Conservation (phyloP, 208 protist species). For the Crithidia acanthocephali region DNA sequence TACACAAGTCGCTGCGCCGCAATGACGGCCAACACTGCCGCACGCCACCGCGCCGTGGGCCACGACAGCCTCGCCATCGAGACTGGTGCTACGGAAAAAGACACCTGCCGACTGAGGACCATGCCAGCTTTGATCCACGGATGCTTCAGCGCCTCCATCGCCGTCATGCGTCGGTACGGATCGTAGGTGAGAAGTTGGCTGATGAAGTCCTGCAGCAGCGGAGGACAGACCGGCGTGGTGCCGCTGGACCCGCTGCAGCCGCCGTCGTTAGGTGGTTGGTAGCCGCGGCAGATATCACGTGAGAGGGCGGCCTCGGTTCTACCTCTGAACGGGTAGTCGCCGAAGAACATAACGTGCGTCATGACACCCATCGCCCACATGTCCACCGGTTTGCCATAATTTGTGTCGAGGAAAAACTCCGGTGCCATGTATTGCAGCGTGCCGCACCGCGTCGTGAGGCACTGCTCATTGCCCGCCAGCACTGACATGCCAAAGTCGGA, state of each 20-base stretch:
- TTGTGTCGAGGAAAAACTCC: slow-evolving; percentile 83
- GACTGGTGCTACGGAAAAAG: slow-evolving; percentile 8
- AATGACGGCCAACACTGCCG: slow-evolving; percentile 59
- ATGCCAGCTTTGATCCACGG: slow-evolving; percentile 76
- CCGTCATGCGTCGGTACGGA: slow-evolving; percentile 76
- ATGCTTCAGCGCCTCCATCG: slow-evolving; percentile 84
- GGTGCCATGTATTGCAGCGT: slow-evolving; percentile 92
- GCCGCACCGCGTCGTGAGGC: slow-evolving; percentile 84
- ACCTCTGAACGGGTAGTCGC: slow-evolving; percentile 82
- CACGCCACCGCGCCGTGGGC: slow-evolving; percentile 44
- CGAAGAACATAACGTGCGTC: slow-evolving; percentile 82
- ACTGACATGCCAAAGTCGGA: slow-evolving; percentile 93
- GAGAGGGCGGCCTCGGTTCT: slow-evolving; percentile 40
- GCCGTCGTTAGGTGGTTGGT: slow-evolving; percentile 1
- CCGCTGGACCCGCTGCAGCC: not conserved
- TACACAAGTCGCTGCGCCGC: slow-evolving; percentile 71
- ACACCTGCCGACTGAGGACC: slow-evolving; percentile 26
- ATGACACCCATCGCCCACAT: slow-evolving; percentile 94
- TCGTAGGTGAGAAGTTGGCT: slow-evolving; percentile 70
- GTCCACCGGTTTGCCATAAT: slow-evolving; percentile 91
- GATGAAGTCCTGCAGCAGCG: slow-evolving; percentile 80
- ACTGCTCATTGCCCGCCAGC: slow-evolving; percentile 78
- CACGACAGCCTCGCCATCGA: not conserved
- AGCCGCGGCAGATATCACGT: slow-evolving; percentile 51
- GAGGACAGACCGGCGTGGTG: not conserved